A percentile compares a stretch with the other conserved stretches of the same genome.
These are phyloP conservation scores for Sinapis alba DNA, from an alignment of 441 rosid species.

Conservation along the genomic window DNA sequence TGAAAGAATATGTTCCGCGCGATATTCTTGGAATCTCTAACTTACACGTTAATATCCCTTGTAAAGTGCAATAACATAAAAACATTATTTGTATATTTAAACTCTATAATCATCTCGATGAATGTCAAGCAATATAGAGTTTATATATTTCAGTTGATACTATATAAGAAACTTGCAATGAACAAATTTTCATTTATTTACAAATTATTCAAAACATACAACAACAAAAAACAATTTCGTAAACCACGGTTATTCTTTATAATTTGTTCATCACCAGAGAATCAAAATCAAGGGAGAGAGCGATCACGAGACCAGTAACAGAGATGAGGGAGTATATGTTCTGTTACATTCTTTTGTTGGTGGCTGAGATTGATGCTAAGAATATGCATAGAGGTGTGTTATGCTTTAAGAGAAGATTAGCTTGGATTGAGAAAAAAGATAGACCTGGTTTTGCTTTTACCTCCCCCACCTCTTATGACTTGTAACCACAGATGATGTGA, in stretches of 20 bases:
- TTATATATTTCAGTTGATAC: too few species aligned
- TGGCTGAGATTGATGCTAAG: constrained; percentile 64
- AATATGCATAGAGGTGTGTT: constrained; percentile 65
- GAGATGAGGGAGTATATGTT: constrained; percentile 76
- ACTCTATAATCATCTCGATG: too few species aligned
- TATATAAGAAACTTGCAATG: neutral
- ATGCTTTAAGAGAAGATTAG: constrained; percentile 71
- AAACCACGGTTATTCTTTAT: neutral
- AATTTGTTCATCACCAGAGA: neutral
- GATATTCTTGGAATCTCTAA: too few species aligned
- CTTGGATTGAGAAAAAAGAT: constrained; percentile 69
- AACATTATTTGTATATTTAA: too few species aligned
- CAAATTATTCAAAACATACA: neutral
- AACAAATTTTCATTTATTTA: neutral
- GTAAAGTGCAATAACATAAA: too few species aligned
- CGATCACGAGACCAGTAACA: constrained; percentile 47
- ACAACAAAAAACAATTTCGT: neutral
- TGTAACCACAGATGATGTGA: constrained; percentile 43
- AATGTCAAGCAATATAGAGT: too few species aligned
- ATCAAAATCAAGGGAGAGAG: constrained; percentile 27
- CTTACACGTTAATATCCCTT: too few species aligned
- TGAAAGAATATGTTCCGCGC: too few species aligned
- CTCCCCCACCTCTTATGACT: constrained; percentile 47
- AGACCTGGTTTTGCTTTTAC: constrained; percentile 55
- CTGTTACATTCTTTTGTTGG: constrained; percentile 65